phyloP scores from a whole-genome alignment of 768 basidiomycete species.

The Tulasnella sp. region DNA sequence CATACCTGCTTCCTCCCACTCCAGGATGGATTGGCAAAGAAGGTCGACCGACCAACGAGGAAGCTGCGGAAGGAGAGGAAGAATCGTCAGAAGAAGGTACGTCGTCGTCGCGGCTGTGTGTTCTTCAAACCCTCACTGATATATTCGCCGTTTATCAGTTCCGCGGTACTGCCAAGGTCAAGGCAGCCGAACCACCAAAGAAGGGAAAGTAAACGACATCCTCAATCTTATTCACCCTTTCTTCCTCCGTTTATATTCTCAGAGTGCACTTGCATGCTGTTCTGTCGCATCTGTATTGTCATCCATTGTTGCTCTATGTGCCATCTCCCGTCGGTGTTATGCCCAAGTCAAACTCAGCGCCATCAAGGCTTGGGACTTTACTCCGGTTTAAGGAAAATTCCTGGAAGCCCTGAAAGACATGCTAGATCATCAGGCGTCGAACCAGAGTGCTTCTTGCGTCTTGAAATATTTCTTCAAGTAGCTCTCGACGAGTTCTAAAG shows the following conservation, averaged over 20 bases:
- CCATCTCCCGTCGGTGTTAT: not conserved
- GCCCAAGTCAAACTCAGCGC: not conserved
- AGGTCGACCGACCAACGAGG: slow-evolving; percentile 87
- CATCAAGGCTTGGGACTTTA: not conserved
- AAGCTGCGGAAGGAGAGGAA: slow-evolving; percentile 99
- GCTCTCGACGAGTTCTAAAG: too few species aligned
- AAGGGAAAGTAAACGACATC: slow-evolving; percentile 40
- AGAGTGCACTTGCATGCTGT: not conserved
- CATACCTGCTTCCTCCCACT: not conserved
- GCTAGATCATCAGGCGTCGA: not conserved
- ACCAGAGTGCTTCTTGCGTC: not conserved
- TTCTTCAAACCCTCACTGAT: slow-evolving; percentile 25
- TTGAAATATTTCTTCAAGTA: not conserved
- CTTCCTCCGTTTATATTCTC: not conserved
- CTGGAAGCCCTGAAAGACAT: not conserved
- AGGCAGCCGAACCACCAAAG: slow-evolving; percentile 88
- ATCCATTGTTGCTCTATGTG: slow-evolving; percentile 13
- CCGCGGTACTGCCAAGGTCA: slow-evolving; percentile 92
- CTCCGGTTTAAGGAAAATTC: not conserved
- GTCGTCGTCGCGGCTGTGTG: slow-evolving; percentile 25
- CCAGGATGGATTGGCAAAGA: slow-evolving; percentile 64
- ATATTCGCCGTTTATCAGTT: slow-evolving; percentile 48
- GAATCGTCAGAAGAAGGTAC: slow-evolving; percentile 99
- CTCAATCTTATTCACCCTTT: not conserved
- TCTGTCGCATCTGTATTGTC: slow-evolving; percentile 1